Evolutionary conservation across 2,329 filamentous ascomycete genomes (phyloP).

Genomic region (Elsinoe batatas): DNA sequence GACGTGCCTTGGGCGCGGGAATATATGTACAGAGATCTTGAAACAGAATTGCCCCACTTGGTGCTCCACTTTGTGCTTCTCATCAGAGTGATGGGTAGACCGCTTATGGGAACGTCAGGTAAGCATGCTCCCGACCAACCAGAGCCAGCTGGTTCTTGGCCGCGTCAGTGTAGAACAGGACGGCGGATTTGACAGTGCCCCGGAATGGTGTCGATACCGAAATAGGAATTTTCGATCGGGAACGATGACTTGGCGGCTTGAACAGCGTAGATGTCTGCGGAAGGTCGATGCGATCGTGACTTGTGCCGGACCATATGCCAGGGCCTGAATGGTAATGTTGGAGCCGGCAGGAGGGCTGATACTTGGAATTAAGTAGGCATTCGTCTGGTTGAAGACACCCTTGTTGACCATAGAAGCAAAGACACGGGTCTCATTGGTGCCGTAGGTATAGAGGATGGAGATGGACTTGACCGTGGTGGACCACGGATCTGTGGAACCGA

Average conservation of each 20-base stretch:
- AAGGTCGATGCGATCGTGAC: conserved; percentile 1
- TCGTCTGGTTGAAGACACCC: conserved; percentile 11
- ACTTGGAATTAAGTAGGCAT: conserved; percentile 3
- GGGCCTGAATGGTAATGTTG: not conserved
- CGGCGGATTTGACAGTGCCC: conserved; percentile 10
- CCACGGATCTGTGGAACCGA: conserved; percentile 12
- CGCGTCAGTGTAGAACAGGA: conserved; percentile 14
- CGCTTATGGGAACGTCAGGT: not conserved
- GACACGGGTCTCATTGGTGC: conserved; percentile 10
- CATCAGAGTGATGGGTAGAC: not conserved
- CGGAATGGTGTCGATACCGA: conserved; percentile 10
- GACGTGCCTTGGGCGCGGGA: not conserved
- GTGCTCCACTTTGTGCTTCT: not conserved
- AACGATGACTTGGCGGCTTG: not conserved
- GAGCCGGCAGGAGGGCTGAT: not conserved
- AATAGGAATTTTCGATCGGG: not conserved
- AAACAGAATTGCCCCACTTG: too few relatives aligned
- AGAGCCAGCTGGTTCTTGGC: conserved; percentile 7
- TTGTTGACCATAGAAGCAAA: conserved; percentile 11
- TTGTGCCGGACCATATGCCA: conserved; percentile 8
- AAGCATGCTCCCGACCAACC: conserved; percentile 3
- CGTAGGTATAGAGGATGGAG: conserved; percentile 13
- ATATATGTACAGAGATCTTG: not conserved
- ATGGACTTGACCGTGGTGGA: conserved; percentile 8
- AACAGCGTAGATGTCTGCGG: not conserved